These are phyloP conservation scores for Moringa oleifera DNA, from an alignment of 345 rosid species.

Conservation along the genomic window DNA sequence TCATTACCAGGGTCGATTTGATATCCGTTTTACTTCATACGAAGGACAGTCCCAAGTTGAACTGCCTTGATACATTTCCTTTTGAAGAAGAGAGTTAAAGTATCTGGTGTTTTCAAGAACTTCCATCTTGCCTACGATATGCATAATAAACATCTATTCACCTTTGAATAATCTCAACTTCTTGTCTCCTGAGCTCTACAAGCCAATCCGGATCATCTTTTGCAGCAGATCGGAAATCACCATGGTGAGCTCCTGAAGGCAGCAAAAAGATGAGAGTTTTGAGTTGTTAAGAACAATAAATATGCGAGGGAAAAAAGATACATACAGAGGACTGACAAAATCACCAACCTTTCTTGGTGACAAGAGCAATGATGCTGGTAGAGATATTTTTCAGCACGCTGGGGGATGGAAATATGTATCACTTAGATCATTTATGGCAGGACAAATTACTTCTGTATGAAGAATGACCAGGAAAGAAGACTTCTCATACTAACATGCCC, in stretches of 20 bases:
- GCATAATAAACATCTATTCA: slow-evolving; percentile 55
- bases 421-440: too few species aligned
- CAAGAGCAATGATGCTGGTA: slow-evolving; percentile 57
- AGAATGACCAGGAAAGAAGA: too few species aligned
- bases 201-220: slow-evolving; percentile 67
- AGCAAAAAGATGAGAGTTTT: not conserved
- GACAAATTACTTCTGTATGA: too few species aligned
- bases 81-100: too few species aligned
- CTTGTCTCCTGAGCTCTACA: slow-evolving; percentile 48
- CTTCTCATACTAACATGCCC: too few species aligned
- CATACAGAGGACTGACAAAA: not conserved
- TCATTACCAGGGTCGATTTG: too few species aligned
- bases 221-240: slow-evolving; percentile 48
- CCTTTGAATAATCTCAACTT: slow-evolving; percentile 45
- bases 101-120: too few species aligned
- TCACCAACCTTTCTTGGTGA: slow-evolving; percentile 47
- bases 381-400: slow-evolving; percentile 70
- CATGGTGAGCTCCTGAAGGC: slow-evolving; percentile 65
- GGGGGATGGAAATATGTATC: slow-evolving; percentile 8
- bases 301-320: not conserved
- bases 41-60: too few species aligned
- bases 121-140: slow-evolving; percentile 36
- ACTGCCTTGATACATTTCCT: too few species aligned
- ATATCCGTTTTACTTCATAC: too few species aligned
- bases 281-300: not conserved